phyloP scores from a whole-genome alignment of 352 stramenopile species.

The Globisporangium splendens region DNA sequence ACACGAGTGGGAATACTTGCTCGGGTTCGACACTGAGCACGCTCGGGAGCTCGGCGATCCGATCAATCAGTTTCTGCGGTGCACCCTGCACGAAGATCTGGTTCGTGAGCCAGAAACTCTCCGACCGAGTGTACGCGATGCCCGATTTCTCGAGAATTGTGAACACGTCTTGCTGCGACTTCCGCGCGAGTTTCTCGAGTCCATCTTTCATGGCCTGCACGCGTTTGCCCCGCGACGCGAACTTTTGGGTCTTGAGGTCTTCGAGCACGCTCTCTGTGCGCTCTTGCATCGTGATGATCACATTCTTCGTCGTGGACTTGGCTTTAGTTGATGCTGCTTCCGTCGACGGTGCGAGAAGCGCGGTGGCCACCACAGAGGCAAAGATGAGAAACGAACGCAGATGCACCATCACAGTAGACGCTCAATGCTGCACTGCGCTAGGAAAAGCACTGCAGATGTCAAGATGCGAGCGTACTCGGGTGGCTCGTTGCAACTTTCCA shows the following conservation, averaged over 20 bases:
- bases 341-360: too few species aligned
- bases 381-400: too few species aligned
- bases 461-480: too few species aligned
- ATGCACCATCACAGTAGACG: too few species aligned
- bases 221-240: slow-evolving; percentile 24
- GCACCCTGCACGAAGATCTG: slow-evolving; percentile 49
- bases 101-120: slow-evolving; percentile 68
- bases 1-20: slow-evolving; percentile 32
- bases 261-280: slow-evolving; percentile 24
- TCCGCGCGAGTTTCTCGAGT: slow-evolving; percentile 30
- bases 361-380: too few species aligned
- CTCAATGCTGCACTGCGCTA: too few species aligned
- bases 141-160: slow-evolving; percentile 21
- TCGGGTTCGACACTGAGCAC: slow-evolving; percentile 42
- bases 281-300: slow-evolving; percentile 53
- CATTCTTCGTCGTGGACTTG: slow-evolving; percentile 16
- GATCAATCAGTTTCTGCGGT: slow-evolving; percentile 37
- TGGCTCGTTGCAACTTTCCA: too few species aligned
- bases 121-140: slow-evolving; percentile 18
- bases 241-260: slow-evolving; percentile 31
- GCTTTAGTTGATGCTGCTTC: too few species aligned
- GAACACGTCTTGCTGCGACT: slow-evolving; percentile 30
- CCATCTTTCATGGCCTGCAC: slow-evolving; percentile 27
- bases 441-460: too few species aligned
- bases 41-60: slow-evolving; percentile 32